Base-by-base conservation (phyloP, 768 basidiomycete species). In the Ramaria sp. region DNA sequence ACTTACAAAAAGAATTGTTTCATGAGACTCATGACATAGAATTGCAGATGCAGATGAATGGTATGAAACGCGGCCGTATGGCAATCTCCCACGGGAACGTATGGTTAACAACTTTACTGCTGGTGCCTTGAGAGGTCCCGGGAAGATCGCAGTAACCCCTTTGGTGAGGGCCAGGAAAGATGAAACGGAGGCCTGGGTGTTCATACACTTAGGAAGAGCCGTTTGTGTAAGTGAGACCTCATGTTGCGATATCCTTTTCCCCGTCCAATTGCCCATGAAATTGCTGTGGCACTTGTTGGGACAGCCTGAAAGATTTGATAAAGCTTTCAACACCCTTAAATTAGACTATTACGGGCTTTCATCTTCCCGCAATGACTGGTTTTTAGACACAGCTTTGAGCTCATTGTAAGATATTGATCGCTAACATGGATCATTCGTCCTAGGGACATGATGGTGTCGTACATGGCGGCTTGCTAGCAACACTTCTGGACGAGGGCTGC, bases 381-480 rank as follows among this genome's bases (percentile, higher is more conserved):
- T 27, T 5, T 27, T 2, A 27, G 27, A 27, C 27, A 2, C 27
- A 2, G 5, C 27, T 27, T 27, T 27, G 27, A 27, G 27, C 2
- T 5, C 27, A 2, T 27, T 27, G 27, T 27, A 27, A 27, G 27
- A 27, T 27, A 27, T 27, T 27, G 27, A 27, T 27, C 27, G 10
- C 42, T 43, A 9, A 43, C 31, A 17, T 59, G 37, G 55, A 24
- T 37, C 24, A 27, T 34, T 4, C 56, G 43, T 59, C 12, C 4
- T 41, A 57, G 55, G 55, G 90, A 3, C 87, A 95, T 60, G 92
- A 95, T 69, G 95, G 95, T 0, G 92, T 99, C 59, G 73, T 97
- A 2, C 95, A 99, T 63, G 95, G 95, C 0, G 95, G 95, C 1
- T 64, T 98, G 58, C 73, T 98, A 19, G 91, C 93, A 39, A 96